Conservation (phyloP, 352 stramenopile species). For the Phytophthora pistaciae region DNA sequence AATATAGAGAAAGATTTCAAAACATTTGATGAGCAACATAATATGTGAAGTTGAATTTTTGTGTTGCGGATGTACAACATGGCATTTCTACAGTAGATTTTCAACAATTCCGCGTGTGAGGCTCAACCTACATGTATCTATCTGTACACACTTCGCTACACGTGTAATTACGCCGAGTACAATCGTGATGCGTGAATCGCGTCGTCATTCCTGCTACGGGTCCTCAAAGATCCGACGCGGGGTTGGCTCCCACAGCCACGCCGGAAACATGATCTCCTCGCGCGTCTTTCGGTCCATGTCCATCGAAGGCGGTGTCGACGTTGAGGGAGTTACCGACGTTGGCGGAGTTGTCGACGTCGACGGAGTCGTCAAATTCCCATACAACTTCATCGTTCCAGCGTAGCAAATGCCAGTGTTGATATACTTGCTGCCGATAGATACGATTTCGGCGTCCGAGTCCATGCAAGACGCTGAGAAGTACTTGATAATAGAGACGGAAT, state of each 20-base stretch:
- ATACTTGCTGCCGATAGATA: not conserved
- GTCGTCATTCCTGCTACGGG: not conserved
- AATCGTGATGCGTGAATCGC: not conserved
- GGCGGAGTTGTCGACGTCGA: not conserved
- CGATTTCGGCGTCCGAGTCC: not conserved
- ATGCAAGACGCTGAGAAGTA: not conserved
- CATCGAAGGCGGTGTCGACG: not conserved
- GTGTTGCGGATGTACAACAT: no score
- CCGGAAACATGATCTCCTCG: conserved; percentile 1
- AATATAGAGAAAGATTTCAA: no score
- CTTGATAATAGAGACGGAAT: not conserved
- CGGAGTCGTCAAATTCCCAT: not conserved
- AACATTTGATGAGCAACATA: no score
- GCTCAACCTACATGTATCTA: no score
- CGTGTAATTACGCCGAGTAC: no score
- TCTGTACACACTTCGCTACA: no score
- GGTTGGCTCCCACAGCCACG: not conserved
- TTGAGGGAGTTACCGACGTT: no score
- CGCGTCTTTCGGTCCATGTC: not conserved
- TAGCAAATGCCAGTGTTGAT: not conserved
- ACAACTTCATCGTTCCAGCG: not conserved
- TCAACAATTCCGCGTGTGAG: no score
- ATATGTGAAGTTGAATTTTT: no score
- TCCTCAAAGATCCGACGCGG: not conserved
- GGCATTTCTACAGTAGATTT: no score